A percentile compares a stretch with the other conserved stretches of the same genome.
Conservation (phyloP, 208 protist species). For the Balamuthia mandrillaris region DNA sequence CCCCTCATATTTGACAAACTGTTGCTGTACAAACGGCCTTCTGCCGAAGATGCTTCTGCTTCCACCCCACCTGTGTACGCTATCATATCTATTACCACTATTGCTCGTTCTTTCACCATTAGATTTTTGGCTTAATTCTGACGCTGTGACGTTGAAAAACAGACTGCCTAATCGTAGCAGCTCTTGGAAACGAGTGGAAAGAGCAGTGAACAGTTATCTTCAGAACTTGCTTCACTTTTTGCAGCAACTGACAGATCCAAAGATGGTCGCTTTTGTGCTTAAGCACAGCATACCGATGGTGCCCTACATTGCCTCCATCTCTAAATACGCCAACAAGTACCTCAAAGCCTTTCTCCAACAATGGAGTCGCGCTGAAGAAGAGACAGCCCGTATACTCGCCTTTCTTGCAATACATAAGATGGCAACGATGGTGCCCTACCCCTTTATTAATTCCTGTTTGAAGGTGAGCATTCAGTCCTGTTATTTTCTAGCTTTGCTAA, state of each 20-base stretch:
- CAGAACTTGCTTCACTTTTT: constrained; percentile 12
- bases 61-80: too few relatives aligned
- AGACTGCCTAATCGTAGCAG: background rate
- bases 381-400: constrained; percentile 18
- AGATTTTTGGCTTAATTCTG: background rate
- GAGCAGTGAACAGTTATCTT: background rate
- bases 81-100: too few relatives aligned
- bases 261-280: constrained; percentile 30
- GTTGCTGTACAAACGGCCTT: too few relatives aligned
- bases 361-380: background rate
- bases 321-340: background rate
- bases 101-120: background rate
- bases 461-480: too few relatives aligned
- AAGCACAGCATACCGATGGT: constrained; percentile 41
- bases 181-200: background rate
- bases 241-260: background rate
- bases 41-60: too few relatives aligned
- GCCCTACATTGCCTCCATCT: constrained; percentile 35
- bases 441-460: constrained; percentile 51
- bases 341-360: background rate
- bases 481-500: too few relatives aligned
- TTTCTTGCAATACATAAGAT: constrained; percentile 55
- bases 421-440: constrained; percentile 42
- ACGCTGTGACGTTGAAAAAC: background rate
- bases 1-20: background rate